These are phyloP conservation scores for Leccinum imitatum DNA, from an alignment of 768 basidiomycete species.

Conservation along the genomic window DNA sequence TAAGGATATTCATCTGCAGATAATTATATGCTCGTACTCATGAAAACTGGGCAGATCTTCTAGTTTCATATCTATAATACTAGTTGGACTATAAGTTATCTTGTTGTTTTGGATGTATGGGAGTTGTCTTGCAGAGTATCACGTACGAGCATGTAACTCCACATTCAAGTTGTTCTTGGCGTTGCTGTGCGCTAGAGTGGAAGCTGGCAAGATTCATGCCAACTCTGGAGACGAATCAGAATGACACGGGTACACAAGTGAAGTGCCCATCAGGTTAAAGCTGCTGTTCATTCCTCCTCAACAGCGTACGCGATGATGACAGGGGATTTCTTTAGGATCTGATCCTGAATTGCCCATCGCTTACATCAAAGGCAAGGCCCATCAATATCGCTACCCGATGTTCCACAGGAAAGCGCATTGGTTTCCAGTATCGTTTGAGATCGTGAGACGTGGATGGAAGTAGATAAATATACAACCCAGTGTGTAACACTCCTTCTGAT, in stretches of 20 bases:
- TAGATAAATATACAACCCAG: neutral
- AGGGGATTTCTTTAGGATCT: neutral
- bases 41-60: neutral
- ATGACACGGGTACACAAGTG: neutral
- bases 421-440: neutral
- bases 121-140: neutral
- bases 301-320: neutral
- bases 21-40: neutral
- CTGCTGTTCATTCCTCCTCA: neutral
- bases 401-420: neutral
- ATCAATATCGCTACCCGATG: neutral
- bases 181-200: no score
- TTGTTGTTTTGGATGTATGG: neutral
- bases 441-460: neutral
- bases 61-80: neutral
- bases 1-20: neutral
- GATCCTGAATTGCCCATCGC: neutral
- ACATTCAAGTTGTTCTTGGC: neutral
- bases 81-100: neutral
- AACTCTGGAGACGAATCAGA: neutral
- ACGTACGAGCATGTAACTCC: neutral
- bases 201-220: neutral
- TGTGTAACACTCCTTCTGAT: neutral
- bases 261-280: neutral
- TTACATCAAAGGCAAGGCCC: neutral